Evolutionary conservation across 306 rosid genomes (phyloP).

Genomic region (Fragaria vesca): DNA sequence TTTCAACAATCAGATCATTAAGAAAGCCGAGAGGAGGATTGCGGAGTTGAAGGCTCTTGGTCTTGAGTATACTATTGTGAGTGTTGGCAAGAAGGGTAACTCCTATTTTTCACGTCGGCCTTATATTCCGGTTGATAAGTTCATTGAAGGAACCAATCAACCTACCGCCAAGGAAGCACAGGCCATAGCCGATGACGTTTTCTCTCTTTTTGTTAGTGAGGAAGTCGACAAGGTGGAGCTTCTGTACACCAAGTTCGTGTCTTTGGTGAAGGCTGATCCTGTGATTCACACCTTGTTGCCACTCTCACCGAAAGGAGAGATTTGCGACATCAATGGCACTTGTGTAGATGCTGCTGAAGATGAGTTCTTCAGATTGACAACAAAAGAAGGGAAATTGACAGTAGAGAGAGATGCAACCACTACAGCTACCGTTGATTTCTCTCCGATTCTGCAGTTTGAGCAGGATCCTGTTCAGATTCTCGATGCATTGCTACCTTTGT

Average conservation of each 20-base stretch:
- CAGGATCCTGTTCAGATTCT: slow-evolving; percentile 95
- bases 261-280: slow-evolving; percentile 70
- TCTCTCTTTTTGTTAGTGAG: slow-evolving; percentile 77
- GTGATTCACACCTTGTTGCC: slow-evolving; percentile 88
- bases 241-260: slow-evolving; percentile 79
- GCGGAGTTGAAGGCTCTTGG: slow-evolving; percentile 66
- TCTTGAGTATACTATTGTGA: slow-evolving; percentile 53
- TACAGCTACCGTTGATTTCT: slow-evolving; percentile 49
- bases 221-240: slow-evolving; percentile 92
- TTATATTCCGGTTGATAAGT: slow-evolving; percentile 73
- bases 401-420: slow-evolving; percentile 69
- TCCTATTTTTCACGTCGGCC: slow-evolving; percentile 71
- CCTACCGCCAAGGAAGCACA: slow-evolving; percentile 96
- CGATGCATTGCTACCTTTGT: slow-evolving; percentile 79
- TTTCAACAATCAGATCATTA: slow-evolving; percentile 57
- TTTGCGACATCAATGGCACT: slow-evolving; percentile 70
- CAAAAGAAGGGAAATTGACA: slow-evolving; percentile 78
- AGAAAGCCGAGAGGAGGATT: slow-evolving; percentile 70
- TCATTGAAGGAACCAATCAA: slow-evolving; percentile 53
- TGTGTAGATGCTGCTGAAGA: slow-evolving; percentile 94
- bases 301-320: slow-evolving; percentile 86
- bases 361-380: slow-evolving; percentile 80
- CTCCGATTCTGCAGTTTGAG: slow-evolving; percentile 77
- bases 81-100: slow-evolving; percentile 90
- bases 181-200: slow-evolving; percentile 84